Evolutionary conservation across 352 stramenopile species (phyloP), one percentile per base, ranked within the genome.

Genomic region (Albugo laibachii): DNA sequence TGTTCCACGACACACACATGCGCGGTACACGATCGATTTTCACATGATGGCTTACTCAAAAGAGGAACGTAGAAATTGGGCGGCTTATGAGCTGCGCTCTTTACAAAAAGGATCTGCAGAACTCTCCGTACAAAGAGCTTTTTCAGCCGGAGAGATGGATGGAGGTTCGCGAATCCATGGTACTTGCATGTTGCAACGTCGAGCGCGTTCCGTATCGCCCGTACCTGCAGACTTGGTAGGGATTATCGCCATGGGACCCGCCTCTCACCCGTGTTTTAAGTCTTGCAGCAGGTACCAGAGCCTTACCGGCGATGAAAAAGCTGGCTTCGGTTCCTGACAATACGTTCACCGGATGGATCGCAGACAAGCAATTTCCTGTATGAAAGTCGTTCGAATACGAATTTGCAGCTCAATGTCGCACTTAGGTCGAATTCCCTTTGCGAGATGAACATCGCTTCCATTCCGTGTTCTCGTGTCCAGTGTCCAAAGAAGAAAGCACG

Each of bases 401-500:
- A 53, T 35, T 13, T 6, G 14, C 39, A 15, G 35, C 12, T 19
- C 15, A 52, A 41, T 24, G 5, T 6, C 31, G n/a, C 2, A 6
- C 36, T 12, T 42, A 80, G 67, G 67, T 76, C 56, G 78, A 93
- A 49, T 68, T 93, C 12, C 77, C 76, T 3, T 66, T 88, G 45
- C 56, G 68, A 11, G 80, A 87, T 55, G 70, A 84, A 41, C 56
- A 84, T 49, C 75, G 75, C 18, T 93, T 91, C 54, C 80, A 93
- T 55, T 86, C 65, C 5, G 74, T 93, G 19, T 92, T 93, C 34
- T 81, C 74, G 24, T 93, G 80, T 35, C 80, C 80, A 16, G 76
- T 93, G 12, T 86, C 76, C 0, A 84, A 88, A 53, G 80, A 93
- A 60, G 74, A 86, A 49, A 85, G 72, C 54, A 80, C 76, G n/a